Evolutionary conservation across 768 basidiomycete genomes (phyloP).

Genomic region (Leccinum incarnatum): DNA sequence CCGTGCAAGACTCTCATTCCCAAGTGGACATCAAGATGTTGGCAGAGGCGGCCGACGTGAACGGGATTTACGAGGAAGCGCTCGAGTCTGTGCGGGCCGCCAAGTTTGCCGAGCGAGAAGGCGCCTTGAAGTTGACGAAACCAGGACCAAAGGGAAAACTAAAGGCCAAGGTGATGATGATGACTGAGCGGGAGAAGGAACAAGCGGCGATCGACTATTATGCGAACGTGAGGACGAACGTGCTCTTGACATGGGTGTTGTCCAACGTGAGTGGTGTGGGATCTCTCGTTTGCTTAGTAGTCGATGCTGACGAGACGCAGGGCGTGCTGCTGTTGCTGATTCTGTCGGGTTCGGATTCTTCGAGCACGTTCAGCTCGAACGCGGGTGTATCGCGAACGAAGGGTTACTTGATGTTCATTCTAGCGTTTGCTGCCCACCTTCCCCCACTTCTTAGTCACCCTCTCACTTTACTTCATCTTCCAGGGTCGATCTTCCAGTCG

Average conservation of each 20-base stretch:
- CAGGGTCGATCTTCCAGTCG: conserved; percentile 27
- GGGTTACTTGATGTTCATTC: conserved; percentile 75
- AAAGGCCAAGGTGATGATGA: conserved; percentile 30
- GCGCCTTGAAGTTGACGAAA: conserved; percentile 6
- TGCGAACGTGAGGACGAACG: conserved; percentile 83
- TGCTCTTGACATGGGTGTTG: conserved; percentile 75
- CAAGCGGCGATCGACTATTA: conserved; percentile 82
- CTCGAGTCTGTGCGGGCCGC: conserved; percentile 65
- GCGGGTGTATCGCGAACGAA: conserved; percentile 57
- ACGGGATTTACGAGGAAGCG: conserved; percentile 82
- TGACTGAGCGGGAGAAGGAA: conserved; percentile 61
- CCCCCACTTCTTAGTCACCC: background rate
- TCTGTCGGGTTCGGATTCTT: conserved; percentile 53
- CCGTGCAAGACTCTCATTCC: conserved; percentile 62
- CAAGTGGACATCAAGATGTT: conserved; percentile 78
- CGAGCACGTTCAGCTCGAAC: conserved; percentile 56
- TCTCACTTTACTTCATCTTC: background rate
- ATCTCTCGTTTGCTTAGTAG: background rate
- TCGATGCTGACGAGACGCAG: conserved; percentile 35
- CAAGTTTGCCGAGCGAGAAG: conserved; percentile 36
- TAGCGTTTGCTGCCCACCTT: conserved; percentile 67
- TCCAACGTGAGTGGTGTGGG: conserved; percentile 61
- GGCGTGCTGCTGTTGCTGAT: conserved; percentile 69
- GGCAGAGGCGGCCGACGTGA: conserved; percentile 76
- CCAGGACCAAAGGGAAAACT: conserved; percentile 6